Evolutionary conservation across 2,329 filamentous ascomycete genomes (phyloP).

Genomic region (Fusarium sp.): DNA sequence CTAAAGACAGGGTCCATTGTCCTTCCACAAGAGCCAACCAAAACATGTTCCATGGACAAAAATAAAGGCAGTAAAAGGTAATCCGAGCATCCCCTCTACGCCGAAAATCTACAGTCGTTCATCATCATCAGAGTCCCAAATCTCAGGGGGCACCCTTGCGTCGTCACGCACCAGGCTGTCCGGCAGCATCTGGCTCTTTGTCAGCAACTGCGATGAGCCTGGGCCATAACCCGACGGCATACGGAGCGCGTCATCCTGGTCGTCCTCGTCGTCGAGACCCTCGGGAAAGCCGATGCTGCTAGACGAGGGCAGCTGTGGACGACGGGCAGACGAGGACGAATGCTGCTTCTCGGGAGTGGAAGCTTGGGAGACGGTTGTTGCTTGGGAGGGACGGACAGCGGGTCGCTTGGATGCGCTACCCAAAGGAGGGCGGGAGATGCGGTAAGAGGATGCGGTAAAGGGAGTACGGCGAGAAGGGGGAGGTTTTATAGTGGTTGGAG

Average conservation of each 20-base stretch:
- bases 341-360: conserved; percentile 48
- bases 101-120: conserved; percentile 30
- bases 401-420: conserved; percentile 23
- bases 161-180: conserved; percentile 57
- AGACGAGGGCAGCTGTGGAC: conserved; percentile 32
- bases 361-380: conserved; percentile 52
- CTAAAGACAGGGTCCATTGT: background rate
- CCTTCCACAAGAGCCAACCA: background rate
- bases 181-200: conserved; percentile 64
- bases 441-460: conserved; percentile 31
- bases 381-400: conserved; percentile 49
- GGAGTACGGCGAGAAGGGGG: conserved; percentile 28
- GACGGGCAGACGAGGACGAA: conserved; percentile 20
- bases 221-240: conserved; percentile 23
- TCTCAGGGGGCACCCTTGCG: conserved; percentile 46
- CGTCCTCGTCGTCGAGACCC: conserved; percentile 41
- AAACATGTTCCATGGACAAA: background rate
- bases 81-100: background rate
- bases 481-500: conserved; percentile 29
- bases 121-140: conserved; percentile 52
- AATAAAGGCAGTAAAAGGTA: background rate
- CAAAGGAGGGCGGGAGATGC: conserved; percentile 31
- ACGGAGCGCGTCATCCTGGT: conserved; percentile 43
- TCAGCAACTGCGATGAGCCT: conserved; percentile 59
- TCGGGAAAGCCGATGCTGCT: conserved; percentile 44